These are phyloP conservation scores for Fomes fomentarius DNA, from an alignment of 1,284 basidiomycete genomes.

Conservation along the genomic window DNA sequence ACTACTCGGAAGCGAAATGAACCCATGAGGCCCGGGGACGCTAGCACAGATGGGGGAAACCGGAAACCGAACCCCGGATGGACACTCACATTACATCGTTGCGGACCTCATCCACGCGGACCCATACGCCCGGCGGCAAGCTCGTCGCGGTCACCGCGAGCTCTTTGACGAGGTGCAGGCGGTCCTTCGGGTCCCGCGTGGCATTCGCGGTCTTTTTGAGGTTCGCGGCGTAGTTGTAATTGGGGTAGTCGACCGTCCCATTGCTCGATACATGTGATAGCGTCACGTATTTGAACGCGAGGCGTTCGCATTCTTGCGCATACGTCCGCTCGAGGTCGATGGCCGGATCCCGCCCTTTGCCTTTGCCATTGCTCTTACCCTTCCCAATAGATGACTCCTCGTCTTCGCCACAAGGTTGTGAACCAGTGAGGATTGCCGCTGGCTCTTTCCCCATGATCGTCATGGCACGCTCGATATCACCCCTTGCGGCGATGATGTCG, in stretches of 20 bases:
- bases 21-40: too few species aligned
- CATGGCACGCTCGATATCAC: constrained; percentile 53
- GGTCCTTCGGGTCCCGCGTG: constrained; percentile 49
- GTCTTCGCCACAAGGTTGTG: neutral
- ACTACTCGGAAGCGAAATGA: neutral
- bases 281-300: constrained; percentile 49
- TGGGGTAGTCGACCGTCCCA: constrained; percentile 31
- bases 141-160: constrained; percentile 56
- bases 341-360: constrained; percentile 33
- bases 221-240: constrained; percentile 41
- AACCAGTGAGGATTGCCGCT: constrained; percentile 2
- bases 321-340: constrained; percentile 45
- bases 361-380: constrained; percentile 33
- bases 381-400: neutral
- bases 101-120: constrained; percentile 57
- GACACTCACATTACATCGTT: constrained; percentile 56
- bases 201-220: constrained; percentile 40
- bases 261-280: constrained; percentile 27
- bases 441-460: constrained; percentile 38
- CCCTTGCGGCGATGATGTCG: constrained; percentile 52
- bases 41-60: neutral
- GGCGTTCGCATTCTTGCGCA: constrained; percentile 45
- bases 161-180: constrained; percentile 57
- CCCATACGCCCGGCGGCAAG: constrained; percentile 56
- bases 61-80: too few species aligned